Conservation (phyloP, 495 filamentous ascomycete species). For the Podospora didyma region DNA sequence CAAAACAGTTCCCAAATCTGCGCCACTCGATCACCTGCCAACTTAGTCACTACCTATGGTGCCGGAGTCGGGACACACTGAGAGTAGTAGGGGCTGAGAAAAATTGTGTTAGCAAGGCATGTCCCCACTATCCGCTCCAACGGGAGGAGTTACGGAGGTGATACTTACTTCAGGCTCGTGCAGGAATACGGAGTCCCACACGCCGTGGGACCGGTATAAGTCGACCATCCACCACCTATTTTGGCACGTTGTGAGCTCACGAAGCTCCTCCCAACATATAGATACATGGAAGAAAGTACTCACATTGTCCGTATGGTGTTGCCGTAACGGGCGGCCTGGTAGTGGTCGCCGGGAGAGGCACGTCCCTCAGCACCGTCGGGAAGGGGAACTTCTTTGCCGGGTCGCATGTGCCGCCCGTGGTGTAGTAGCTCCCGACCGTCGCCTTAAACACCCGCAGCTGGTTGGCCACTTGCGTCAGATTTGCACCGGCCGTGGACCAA, state of each 20-base stretch:
- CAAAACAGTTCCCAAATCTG: no score
- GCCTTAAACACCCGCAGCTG: conserved; percentile 5
- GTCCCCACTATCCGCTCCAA: background rate
- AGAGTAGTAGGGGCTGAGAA: background rate
- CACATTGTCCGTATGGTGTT: conserved; percentile 3
- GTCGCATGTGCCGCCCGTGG: conserved; percentile 5
- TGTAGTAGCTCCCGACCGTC: conserved; percentile 5
- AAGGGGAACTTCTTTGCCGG: conserved; percentile 4
- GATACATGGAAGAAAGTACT: background rate
- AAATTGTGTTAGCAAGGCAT: background rate
- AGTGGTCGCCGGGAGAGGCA: background rate
- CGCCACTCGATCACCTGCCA: no score
- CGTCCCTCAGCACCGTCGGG: background rate
- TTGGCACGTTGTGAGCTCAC: background rate
- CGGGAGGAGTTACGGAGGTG: background rate
- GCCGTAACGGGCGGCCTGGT: background rate
- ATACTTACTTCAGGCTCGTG: background rate
- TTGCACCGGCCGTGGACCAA: conserved; percentile 1
- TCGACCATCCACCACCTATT: background rate
- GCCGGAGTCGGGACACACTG: background rate
- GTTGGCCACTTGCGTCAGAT: conserved; percentile 7
- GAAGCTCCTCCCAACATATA: background rate
- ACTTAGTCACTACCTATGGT: no score
- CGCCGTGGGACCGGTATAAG: background rate
- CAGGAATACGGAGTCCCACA: background rate